Evolutionary conservation across 169 alveolate genomes (phyloP).

Genomic region (Plasmodium inui): DNA sequence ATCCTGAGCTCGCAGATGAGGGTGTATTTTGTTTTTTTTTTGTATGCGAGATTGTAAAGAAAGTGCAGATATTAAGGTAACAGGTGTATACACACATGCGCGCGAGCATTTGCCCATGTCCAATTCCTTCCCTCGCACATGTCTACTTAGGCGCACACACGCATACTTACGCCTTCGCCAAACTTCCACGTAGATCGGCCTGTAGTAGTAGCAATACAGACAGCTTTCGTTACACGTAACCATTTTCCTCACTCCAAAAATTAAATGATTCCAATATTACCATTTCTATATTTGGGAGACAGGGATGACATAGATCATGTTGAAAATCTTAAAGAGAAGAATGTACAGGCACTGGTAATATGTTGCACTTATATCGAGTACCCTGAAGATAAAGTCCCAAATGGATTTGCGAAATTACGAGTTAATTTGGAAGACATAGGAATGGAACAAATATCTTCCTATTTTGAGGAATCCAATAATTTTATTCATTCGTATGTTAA

Average conservation of each 20-base stretch:
- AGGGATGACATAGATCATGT: constrained; percentile 56
- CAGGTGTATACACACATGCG: not conserved
- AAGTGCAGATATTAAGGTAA: not conserved
- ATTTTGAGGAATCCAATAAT: constrained; percentile 76
- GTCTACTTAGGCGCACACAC: not conserved
- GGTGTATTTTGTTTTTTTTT: not conserved
- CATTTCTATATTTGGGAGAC: constrained; percentile 57
- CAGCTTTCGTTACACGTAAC: not conserved
- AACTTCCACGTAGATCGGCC: not conserved
- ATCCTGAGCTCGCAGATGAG: not conserved
- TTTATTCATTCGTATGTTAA: constrained; percentile 72
- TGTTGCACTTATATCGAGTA: constrained; percentile 69
- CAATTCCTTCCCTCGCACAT: not conserved
- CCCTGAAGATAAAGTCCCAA: constrained; percentile 54
- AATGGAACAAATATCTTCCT: constrained; percentile 76
- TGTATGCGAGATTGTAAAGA: not conserved
- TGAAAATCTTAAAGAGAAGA: constrained; percentile 30
- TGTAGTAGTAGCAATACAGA: not conserved
- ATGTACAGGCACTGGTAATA: constrained; percentile 40
- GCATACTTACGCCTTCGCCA: not conserved
- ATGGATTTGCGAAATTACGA: constrained; percentile 49
- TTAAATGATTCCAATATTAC: constrained; percentile 71
- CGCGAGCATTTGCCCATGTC: not conserved
- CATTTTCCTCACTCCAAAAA: not conserved
- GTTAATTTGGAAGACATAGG: constrained; percentile 79